A percentile compares a stretch with the other conserved stretches of the same genome.
These are phyloP conservation scores for Sporothrix euskadiensis DNA, from an alignment of 2,329 filamentous ascomycete genomes.

Conservation along the genomic window DNA sequence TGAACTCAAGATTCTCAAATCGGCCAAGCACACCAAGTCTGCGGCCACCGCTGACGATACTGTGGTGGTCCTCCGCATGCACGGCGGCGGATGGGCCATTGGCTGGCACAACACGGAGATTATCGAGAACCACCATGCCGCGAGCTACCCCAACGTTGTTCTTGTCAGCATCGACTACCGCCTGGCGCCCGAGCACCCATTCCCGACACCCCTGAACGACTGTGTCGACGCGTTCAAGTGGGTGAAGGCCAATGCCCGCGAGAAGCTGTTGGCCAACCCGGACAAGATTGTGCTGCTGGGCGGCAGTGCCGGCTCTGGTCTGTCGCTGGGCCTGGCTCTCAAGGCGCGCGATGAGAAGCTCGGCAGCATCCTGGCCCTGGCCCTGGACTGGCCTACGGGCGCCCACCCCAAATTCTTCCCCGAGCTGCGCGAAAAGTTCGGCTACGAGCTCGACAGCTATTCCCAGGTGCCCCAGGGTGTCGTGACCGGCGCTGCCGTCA, in stretches of 20 bases:
- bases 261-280: slow-evolving; percentile 40
- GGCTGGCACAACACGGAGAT: slow-evolving; percentile 42
- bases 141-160: slow-evolving; percentile 39
- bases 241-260: slow-evolving; percentile 49
- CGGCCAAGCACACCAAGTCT: slow-evolving; percentile 31
- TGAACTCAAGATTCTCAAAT: slow-evolving; percentile 39
- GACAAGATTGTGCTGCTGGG: slow-evolving; percentile 49
- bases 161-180: slow-evolving; percentile 45
- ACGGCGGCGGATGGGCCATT: slow-evolving; percentile 43
- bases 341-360: slow-evolving; percentile 39
- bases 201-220: slow-evolving; percentile 52
- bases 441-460: slow-evolving; percentile 43
- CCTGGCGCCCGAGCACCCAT: slow-evolving; percentile 52
- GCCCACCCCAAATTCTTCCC: slow-evolving; percentile 43
- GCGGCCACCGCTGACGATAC: slow-evolving; percentile 24
- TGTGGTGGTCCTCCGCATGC: slow-evolving; percentile 38
- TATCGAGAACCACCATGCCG: slow-evolving; percentile 42
- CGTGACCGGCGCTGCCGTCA: slow-evolving; percentile 37
- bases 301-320: slow-evolving; percentile 51
- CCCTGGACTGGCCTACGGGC: slow-evolving; percentile 41
- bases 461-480: slow-evolving; percentile 40
- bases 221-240: slow-evolving; percentile 51
- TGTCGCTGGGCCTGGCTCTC: slow-evolving; percentile 39
- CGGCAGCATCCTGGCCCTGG: slow-evolving; percentile 40
- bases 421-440: slow-evolving; percentile 32